phyloP scores from a whole-genome alignment of 768 basidiomycete species.

The Boletus bicolor region DNA sequence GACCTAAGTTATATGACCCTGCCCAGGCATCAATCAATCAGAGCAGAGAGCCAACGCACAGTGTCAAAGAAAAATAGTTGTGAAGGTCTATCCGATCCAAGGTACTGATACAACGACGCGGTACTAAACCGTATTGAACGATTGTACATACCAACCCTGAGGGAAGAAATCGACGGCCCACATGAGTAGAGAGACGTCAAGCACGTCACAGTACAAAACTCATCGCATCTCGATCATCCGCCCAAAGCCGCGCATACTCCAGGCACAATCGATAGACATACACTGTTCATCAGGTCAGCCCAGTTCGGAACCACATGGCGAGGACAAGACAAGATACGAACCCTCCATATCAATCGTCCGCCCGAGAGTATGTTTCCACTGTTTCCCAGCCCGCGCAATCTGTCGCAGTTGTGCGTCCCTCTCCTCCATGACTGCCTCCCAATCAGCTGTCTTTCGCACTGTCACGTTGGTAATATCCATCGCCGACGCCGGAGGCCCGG shows the following conservation, averaged over 20 bases:
- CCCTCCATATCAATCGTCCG: slow-evolving; percentile 91
- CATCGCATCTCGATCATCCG: slow-evolving; percentile 82
- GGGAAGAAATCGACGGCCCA: neutral
- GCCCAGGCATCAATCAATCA: too few relatives aligned
- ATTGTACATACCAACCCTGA: too few relatives aligned
- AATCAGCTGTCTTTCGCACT: slow-evolving; percentile 24
- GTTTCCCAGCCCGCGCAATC: slow-evolving; percentile 89
- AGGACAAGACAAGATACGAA: slow-evolving; percentile 33
- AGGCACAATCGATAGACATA: slow-evolving; percentile 86
- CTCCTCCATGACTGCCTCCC: slow-evolving; percentile 40
- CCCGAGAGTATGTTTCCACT: slow-evolving; percentile 86
- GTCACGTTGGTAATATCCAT: slow-evolving; percentile 54
- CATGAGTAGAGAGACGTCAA: neutral
- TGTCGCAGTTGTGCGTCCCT: slow-evolving; percentile 72
- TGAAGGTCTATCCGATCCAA: too few relatives aligned
- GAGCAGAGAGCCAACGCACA: too few relatives aligned
- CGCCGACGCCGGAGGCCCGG: slow-evolving; percentile 68
- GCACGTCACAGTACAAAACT: slow-evolving; percentile 27
- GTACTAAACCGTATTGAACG: too few relatives aligned
- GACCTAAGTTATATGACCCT: too few relatives aligned
- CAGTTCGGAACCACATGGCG: neutral
- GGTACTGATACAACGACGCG: too few relatives aligned
- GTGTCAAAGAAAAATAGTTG: too few relatives aligned
- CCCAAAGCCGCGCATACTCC: slow-evolving; percentile 83
- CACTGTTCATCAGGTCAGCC: slow-evolving; percentile 38